Conservation (phyloP, 2,329 filamentous ascomycete genomes). For the Emergomyces africanus region DNA sequence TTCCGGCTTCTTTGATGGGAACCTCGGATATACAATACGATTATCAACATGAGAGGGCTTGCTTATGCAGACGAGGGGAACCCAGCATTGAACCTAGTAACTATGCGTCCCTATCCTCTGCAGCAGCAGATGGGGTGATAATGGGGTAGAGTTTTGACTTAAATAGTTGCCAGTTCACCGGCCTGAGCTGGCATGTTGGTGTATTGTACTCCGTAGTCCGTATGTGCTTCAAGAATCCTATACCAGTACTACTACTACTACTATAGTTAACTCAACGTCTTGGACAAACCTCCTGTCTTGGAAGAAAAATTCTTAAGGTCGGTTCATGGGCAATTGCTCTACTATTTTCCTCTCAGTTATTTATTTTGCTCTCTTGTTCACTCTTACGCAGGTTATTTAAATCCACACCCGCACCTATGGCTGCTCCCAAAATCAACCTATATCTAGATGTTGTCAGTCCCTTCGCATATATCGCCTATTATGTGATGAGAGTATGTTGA, state of each 20-base stretch:
- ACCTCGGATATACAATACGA: too few species aligned
- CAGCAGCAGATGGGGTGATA: not conserved
- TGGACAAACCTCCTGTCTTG: not conserved
- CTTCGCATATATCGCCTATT: constrained; percentile 49
- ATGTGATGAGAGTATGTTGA: constrained; percentile 38
- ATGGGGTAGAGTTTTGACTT: not conserved
- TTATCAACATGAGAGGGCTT: not conserved
- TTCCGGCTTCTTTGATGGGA: too few species aligned
- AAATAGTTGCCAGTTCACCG: not conserved
- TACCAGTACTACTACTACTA: too few species aligned
- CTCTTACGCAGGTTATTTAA: not conserved
- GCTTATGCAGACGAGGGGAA: not conserved
- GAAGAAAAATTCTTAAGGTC: not conserved
- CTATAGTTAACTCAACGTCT: not conserved
- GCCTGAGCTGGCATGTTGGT: not conserved
- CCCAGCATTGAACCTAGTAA: not conserved
- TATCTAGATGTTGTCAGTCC: constrained; percentile 49
- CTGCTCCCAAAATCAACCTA: constrained; percentile 40
- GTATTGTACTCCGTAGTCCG: too few species aligned
- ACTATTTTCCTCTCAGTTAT: too few species aligned
- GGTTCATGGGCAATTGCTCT: not conserved
- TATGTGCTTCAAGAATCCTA: too few species aligned
- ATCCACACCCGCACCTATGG: constrained; percentile 22
- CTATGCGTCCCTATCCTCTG: not conserved
- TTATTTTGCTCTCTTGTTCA: not conserved